A percentile compares a stretch with the other conserved stretches of the same genome.
Conservation (phyloP, 306 rosid genomes). For the Malus orientalis region DNA sequence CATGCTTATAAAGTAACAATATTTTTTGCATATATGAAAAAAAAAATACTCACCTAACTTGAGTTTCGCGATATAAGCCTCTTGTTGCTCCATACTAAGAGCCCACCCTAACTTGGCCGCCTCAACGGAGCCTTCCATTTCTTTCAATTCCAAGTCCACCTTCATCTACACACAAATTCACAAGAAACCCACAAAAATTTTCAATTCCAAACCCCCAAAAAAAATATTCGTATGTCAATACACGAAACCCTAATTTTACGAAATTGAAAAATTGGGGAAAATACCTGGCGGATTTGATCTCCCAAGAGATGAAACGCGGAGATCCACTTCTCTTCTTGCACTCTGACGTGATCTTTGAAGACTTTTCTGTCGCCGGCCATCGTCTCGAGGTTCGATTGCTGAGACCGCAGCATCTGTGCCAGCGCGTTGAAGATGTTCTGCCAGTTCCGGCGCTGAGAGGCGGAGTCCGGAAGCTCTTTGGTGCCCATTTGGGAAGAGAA, state of each 20-base stretch:
- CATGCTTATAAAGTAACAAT: background rate
- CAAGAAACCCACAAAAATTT: conserved; percentile 4
- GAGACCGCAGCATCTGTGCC: conserved; percentile 42
- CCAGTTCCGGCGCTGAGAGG: conserved; percentile 48
- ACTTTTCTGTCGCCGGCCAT: conserved; percentile 41
- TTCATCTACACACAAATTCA: conserved; percentile 39
- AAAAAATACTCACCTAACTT: conserved; percentile 42
- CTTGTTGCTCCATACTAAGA: conserved; percentile 46
- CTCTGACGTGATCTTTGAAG: conserved; percentile 42
- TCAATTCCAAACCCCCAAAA: background rate
- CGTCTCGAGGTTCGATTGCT: conserved; percentile 59
- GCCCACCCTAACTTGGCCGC: conserved; percentile 37
- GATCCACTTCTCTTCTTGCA: conserved; percentile 56
- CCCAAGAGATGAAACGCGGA: conserved; percentile 38
- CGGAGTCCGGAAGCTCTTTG: conserved; percentile 7
- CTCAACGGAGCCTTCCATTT: conserved; percentile 38
- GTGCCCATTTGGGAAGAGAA: conserved; percentile 26
- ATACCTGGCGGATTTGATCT: conserved; percentile 47
- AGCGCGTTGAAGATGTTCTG: conserved; percentile 38
- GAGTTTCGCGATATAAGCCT: conserved; percentile 31
- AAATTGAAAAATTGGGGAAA: background rate
- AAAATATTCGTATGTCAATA: background rate
- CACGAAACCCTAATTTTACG: conserved; percentile 21
- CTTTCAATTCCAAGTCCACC: conserved; percentile 28
- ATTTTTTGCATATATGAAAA: background rate